Base-by-base conservation (phyloP, 805 yeast genomes). In the Candida silvatica region DNA sequence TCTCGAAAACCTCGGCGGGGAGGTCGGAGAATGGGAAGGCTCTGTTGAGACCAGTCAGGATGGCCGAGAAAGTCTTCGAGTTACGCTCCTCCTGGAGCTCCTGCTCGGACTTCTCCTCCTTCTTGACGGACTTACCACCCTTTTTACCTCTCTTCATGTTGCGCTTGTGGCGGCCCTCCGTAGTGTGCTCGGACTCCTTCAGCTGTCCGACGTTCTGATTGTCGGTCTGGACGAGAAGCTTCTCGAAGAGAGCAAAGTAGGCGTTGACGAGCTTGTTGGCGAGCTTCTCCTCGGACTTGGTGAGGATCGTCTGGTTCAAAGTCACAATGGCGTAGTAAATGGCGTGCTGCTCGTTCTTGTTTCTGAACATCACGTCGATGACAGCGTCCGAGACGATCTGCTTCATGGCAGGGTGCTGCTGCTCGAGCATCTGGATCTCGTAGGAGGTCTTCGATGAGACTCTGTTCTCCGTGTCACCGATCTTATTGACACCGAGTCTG, bases 381-480 rank as follows among this genome's bases (percentile, higher is more conserved):
- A 90, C 80, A 4, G 92, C 66, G 42, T 85, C 85, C 27, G 80
- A 71, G 27, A 92, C 67, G 38, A 90, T 75, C 35, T 73, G 62
- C 58, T 87, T 90, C 97, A 92, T 92, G 33, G 92, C 92, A 15
- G 98, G 98, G 56, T 92, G 98, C 4, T 78, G 80, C 56, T 85
- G 94, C 56, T 92, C 83, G 28, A 87, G 61, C 48, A 80, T 80
- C 43, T 88, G 66, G 31, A 92, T 62, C 43, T 80, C 77, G 56
- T 74, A 85, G 4, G 97, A 87, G 1, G 94, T 75, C 52, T 84
- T 84, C 1, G 97, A 82, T 1, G 94, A 75, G 4, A 92, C 95
- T 54, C 86, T 86, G 42, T 84, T 81, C 43, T 90, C 96, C 29
- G 73, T 71, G 54, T 92, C 98, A 61, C 98, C 98, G 25, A 92